Evolutionary conservation across 2,329 filamentous ascomycete species (phyloP).

Genomic region (Cladosporium sp.): DNA sequence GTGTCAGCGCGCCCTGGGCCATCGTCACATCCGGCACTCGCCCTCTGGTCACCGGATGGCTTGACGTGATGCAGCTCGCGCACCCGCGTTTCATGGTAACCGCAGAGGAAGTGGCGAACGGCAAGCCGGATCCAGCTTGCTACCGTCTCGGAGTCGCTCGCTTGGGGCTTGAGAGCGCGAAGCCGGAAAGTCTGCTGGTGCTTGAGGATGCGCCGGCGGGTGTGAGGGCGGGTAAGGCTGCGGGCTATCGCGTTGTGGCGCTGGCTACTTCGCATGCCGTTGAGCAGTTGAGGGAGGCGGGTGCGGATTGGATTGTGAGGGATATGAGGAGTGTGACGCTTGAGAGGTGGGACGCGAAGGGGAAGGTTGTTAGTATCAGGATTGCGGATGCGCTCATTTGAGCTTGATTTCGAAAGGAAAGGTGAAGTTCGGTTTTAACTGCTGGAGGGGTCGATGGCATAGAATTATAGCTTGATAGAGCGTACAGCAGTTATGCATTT

Average conservation of each 20-base stretch:
- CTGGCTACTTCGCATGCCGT: constrained; percentile 79
- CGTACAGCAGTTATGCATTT: background rate
- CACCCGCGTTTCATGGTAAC: constrained; percentile 49
- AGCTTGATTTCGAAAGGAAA: background rate
- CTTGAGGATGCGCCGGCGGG: constrained; percentile 88
- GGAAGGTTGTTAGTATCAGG: constrained; percentile 65
- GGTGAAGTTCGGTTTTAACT: background rate
- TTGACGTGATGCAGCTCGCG: constrained; percentile 50
- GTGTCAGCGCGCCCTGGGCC: constrained; percentile 70
- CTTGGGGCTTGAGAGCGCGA: constrained; percentile 39
- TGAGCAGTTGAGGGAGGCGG: constrained; percentile 69
- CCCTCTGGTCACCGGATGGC: constrained; percentile 51
- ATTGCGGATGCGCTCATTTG: constrained; percentile 60
- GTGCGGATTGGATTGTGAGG: constrained; percentile 83
- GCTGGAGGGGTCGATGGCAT: background rate
- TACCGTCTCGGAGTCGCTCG: constrained; percentile 47
- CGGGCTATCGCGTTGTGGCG: constrained; percentile 82
- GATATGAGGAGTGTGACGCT: constrained; percentile 75
- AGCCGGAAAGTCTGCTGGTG: constrained; percentile 61
- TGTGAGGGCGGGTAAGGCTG: constrained; percentile 77
- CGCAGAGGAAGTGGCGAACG: constrained; percentile 50
- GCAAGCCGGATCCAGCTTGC: constrained; percentile 54
- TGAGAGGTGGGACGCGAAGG: constrained; percentile 53
- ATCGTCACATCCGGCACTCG: constrained; percentile 63
- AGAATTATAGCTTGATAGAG: background rate